Percentiles rank a stretch among this genome's conserved stretches.
These are phyloP conservation scores for Penicillium paneum DNA, from an alignment of 2,329 filamentous ascomycete species.

Conservation along the genomic window DNA sequence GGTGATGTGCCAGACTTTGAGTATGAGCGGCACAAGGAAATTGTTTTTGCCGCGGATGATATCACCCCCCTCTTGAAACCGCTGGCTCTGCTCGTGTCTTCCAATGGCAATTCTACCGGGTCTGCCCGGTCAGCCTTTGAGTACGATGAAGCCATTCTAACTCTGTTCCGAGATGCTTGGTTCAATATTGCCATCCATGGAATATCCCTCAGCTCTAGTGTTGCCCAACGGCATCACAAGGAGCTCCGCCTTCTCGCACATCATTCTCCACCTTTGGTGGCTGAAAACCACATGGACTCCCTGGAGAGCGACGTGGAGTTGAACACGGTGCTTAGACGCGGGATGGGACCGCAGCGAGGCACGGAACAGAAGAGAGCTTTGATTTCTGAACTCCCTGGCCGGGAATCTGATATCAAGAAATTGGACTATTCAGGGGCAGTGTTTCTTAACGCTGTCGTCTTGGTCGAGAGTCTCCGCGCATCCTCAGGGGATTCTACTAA, in stretches of 20 bases:
- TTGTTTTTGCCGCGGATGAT: constrained; percentile 78
- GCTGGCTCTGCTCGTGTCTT: constrained; percentile 77
- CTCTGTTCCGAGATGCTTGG: constrained; percentile 85
- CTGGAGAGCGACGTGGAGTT: constrained; percentile 95
- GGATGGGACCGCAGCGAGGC: constrained; percentile 70
- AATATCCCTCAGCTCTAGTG: constrained; percentile 70
- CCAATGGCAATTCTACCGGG: constrained; percentile 21
- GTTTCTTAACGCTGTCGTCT: constrained; percentile 84
- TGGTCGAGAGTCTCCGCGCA: constrained; percentile 85
- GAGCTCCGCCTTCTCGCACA: constrained; percentile 82
- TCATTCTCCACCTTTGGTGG: constrained; percentile 80
- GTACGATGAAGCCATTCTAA: constrained; percentile 65
- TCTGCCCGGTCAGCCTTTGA: constrained; percentile 32
- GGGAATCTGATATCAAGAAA: constrained; percentile 72
- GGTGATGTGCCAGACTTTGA: constrained; percentile 77
- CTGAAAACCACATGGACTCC: constrained; percentile 83
- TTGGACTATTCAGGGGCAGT: constrained; percentile 88
- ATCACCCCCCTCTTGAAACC: constrained; percentile 85
- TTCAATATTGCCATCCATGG: constrained; percentile 97
- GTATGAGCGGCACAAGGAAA: constrained; percentile 70
- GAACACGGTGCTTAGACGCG: constrained; percentile 86
- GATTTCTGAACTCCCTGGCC: constrained; percentile 68
- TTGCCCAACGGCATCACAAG: constrained; percentile 67
- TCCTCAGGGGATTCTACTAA: constrained; percentile 86
- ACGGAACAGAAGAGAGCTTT: constrained; percentile 77